phyloP scores from a whole-genome alignment of 2,329 filamentous ascomycete species.

The Ceratocystis papillata region DNA sequence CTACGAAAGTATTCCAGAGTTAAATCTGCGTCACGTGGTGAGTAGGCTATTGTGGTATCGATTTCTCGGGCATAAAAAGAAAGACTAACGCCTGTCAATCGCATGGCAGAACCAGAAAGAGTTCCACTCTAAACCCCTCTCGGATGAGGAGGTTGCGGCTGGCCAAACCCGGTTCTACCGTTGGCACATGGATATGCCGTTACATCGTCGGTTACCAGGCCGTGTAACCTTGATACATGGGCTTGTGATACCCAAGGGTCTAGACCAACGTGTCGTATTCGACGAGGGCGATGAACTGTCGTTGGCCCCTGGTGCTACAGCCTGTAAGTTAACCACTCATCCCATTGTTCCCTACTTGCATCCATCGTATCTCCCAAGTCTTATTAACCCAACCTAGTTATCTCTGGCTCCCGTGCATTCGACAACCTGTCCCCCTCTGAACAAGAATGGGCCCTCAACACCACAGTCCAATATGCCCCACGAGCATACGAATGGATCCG shows the following conservation, averaged over 20 bases:
- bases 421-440: slow-evolving; percentile 20
- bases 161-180: slow-evolving; percentile 24
- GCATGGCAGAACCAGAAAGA: slow-evolving; percentile 23
- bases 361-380: neutral
- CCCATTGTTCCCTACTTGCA: no score
- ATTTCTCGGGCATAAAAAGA: no score
- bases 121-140: slow-evolving; percentile 21
- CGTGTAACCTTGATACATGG: slow-evolving; percentile 23
- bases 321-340: slow-evolving; percentile 6
- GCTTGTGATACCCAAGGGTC: slow-evolving; percentile 19
- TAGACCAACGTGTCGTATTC: slow-evolving; percentile 18
- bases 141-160: slow-evolving; percentile 19
- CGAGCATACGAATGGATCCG: slow-evolving; percentile 23
- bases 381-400: slow-evolving; percentile 11
- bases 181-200: slow-evolving; percentile 24
- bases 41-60: neutral
- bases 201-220: slow-evolving; percentile 22
- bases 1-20: slow-evolving; percentile 19
- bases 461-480: slow-evolving; percentile 21
- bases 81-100: neutral
- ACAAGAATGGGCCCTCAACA: slow-evolving; percentile 23
- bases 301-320: slow-evolving; percentile 20
- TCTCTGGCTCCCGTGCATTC: slow-evolving; percentile 22
- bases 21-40: slow-evolving; percentile 22
- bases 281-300: slow-evolving; percentile 17